Percentiles rank a stretch among this genome's conserved stretches.
These are phyloP conservation scores for Sarocladiaceae sp. DNA, from an alignment of 2,329 filamentous ascomycete genomes.

Conservation along the genomic window DNA sequence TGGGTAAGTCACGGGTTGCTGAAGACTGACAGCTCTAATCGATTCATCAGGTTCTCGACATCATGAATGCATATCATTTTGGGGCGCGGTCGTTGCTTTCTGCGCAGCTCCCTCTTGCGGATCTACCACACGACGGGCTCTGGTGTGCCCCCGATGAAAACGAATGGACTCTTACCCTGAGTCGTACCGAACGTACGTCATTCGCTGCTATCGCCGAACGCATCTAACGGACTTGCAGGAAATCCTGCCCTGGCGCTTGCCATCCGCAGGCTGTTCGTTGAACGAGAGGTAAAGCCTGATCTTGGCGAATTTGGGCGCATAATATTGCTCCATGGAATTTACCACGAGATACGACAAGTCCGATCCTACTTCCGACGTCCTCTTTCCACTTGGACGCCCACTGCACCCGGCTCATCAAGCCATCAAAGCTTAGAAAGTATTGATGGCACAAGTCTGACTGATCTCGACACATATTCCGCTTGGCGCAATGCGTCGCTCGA, in stretches of 20 bases:
- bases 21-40: neutral
- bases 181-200: neutral
- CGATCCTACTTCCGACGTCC: conserved; percentile 14
- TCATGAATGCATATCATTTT: conserved; percentile 8
- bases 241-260: conserved; percentile 13
- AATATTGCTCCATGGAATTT: conserved; percentile 17
- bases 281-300: conserved; percentile 14
- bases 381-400: conserved; percentile 16
- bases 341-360: conserved; percentile 15
- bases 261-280: conserved; percentile 11
- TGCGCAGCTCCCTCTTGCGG: neutral
- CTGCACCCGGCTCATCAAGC: conserved; percentile 9
- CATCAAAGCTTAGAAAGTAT: neutral
- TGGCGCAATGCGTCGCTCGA: conserved; percentile 41
- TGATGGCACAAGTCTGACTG: neutral
- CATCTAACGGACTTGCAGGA: conserved; percentile 8
- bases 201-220: conserved; percentile 12
- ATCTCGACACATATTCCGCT: neutral
- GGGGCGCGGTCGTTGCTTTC: neutral
- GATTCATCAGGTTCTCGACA: neutral
- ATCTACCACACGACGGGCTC: conserved; percentile 5
- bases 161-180: neutral
- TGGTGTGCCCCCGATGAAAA: neutral
- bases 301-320: conserved; percentile 17
- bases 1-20: conserved; percentile 13